Percentiles rank a stretch among this genome's conserved stretches.
Conservation (phyloP, 345 rosid genomes). For the Pistacia vera region DNA sequence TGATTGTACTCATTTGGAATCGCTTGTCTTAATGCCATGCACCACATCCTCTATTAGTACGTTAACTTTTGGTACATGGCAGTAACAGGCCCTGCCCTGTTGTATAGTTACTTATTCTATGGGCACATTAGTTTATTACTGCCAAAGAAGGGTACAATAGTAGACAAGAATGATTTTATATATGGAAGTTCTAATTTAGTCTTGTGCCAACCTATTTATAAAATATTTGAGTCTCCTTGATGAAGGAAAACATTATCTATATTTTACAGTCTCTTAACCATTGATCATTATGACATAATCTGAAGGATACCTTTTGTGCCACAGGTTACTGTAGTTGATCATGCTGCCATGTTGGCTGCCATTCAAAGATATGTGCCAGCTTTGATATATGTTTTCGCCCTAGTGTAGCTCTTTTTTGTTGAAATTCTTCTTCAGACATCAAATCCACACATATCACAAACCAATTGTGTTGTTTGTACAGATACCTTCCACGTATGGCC, state of each 20-base stretch:
- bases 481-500: constrained; percentile 97
- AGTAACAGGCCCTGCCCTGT: neutral
- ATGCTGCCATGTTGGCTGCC: constrained; percentile 95
- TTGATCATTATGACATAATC: neutral
- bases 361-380: constrained; percentile 90
- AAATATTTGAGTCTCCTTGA: neutral
- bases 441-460: neutral
- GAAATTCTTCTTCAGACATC: neutral
- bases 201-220: neutral
- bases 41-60: neutral
- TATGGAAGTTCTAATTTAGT: neutral
- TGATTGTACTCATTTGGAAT: neutral
- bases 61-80: neutral
- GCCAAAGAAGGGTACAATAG: neutral
- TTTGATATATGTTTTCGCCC: constrained; percentile 51
- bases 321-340: constrained; percentile 97
- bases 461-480: constrained; percentile 36
- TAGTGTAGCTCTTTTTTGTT: constrained; percentile 4
- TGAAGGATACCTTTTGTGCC: constrained; percentile 5
- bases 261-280: neutral
- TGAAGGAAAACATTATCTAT: neutral
- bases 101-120: neutral
- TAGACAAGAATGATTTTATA: neutral
- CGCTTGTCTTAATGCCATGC: neutral
- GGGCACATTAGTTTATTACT: neutral